Percentiles rank a stretch among this genome's conserved stretches.
These are phyloP conservation scores for Tricholoma sp. DNA, from an alignment of 768 basidiomycete species.

Conservation along the genomic window DNA sequence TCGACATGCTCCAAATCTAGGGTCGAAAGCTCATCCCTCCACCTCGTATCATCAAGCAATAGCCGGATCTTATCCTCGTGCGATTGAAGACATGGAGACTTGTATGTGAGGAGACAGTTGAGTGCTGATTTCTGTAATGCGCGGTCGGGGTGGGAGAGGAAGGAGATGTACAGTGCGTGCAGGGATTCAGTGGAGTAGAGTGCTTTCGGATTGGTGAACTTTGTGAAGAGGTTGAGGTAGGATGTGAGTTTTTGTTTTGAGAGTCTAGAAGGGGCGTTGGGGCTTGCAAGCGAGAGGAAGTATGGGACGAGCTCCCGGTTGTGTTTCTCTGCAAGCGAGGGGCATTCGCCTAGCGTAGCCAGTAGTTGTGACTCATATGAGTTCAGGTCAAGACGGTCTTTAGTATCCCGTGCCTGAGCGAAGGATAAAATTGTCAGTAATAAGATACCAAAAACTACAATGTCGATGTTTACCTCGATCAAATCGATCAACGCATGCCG, in stretches of 20 bases:
- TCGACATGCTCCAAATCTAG: conserved; percentile 59
- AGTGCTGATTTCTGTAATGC: conserved; percentile 71
- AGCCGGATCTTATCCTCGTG: conserved; percentile 63
- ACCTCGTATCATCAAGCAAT: conserved; percentile 80
- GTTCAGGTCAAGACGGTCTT: conserved; percentile 62
- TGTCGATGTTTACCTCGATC: conserved; percentile 25
- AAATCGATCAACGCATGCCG: conserved; percentile 21
- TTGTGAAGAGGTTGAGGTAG: conserved; percentile 85
- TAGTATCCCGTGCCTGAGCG: conserved; percentile 23
- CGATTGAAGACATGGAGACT: conserved; percentile 47
- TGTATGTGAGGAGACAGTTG: conserved; percentile 79
- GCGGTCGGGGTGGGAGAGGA: conserved; percentile 83
- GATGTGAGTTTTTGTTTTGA: conserved; percentile 58
- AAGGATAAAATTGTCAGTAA: background rate
- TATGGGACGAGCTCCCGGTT: conserved; percentile 83
- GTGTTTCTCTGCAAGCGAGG: conserved; percentile 78
- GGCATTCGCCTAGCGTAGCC: conserved; percentile 58
- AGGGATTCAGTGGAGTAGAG: conserved; percentile 65
- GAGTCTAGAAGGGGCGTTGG: conserved; percentile 35
- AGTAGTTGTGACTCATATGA: conserved; percentile 85
- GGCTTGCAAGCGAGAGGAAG: conserved; percentile 55
- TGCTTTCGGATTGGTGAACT: conserved; percentile 92
- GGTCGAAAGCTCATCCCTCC: conserved; percentile 81
- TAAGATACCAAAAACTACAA: background rate
- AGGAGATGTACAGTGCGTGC: conserved; percentile 58